Base-by-base conservation (phyloP, 1,284 basidiomycete species). In the Ganoderma multipileum region DNA sequence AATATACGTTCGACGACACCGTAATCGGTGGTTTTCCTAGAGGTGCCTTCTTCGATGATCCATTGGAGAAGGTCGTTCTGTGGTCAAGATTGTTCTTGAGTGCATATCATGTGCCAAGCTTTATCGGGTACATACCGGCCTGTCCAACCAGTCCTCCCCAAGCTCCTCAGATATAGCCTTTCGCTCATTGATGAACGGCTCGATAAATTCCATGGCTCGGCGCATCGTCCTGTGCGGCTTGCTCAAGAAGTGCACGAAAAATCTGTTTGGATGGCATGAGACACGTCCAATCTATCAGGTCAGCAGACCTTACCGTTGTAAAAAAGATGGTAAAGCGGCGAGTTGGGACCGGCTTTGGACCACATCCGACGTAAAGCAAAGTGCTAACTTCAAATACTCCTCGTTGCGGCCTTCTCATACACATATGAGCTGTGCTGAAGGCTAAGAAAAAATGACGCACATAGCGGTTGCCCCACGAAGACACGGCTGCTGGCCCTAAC, bases 1-100 rank as follows among this genome's bases (percentile, higher is more conserved):
- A 81, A 68, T 18, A 79, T 70, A 30, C 75, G 73, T 57, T 75
- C 66, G 6, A 76, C 74, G 36, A 80, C 71, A 9, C 65, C 61
- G 26, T 42, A 14, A 28, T 36, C 68, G 30, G 23, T 72, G 44
- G 11, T 69, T 55, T 57, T 68, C 59, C 63, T 65, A 14, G 70
- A 11, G 0, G 33, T 39, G 1, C 74, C 75, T 57, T 74, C 74
- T 16, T 79, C 77, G 7, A 80, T 68, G 14, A 75, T 64, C 73
- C 77, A 80, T 38, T 73, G 71, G 5, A 79, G 73, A 66, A 76
- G 63, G 60, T 78, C 75, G 52, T 73, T 73, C 77, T 78, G 28
- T 39, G 6, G 20, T 18, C 26, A 9, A 12, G 16, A 4, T 3
- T 42, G 3, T 33, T 23, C 11, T 52, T 20, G 9, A 41, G 28